These are phyloP conservation scores for Pichia inconspicua DNA, from an alignment of 1,139 yeast species.

Conservation along the genomic window DNA sequence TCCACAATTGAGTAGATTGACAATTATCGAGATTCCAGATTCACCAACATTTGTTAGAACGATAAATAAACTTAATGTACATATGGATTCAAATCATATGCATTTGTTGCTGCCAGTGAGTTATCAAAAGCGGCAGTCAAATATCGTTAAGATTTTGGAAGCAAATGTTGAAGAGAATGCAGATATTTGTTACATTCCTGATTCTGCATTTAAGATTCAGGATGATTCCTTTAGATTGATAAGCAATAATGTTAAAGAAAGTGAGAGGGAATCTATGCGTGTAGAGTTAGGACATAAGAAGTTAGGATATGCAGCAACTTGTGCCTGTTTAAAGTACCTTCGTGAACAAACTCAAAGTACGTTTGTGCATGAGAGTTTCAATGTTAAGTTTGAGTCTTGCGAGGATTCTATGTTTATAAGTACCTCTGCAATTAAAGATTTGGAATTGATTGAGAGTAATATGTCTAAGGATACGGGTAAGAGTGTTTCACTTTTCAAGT, in stretches of 20 bases:
- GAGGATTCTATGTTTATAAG: constrained; percentile 39
- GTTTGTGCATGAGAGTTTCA: constrained; percentile 23
- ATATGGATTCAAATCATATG: constrained; percentile 11
- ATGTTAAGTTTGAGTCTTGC: constrained; percentile 33
- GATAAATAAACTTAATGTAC: constrained; percentile 34
- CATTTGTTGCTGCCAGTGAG: constrained; percentile 31
- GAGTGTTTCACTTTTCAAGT: constrained; percentile 28
- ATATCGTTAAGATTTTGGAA: constrained; percentile 31
- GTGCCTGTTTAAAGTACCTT: constrained; percentile 29
- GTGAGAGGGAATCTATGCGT: constrained; percentile 1
- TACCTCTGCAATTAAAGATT: constrained; percentile 28
- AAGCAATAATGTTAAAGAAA: constrained; percentile 2
- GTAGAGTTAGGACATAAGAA: constrained; percentile 17
- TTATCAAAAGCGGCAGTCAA: constrained; percentile 18
- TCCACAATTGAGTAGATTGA: constrained; percentile 32
- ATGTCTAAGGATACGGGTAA: constrained; percentile 23
- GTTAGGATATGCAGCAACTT: constrained; percentile 31
- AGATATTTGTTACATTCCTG: neutral
- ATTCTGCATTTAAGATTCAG: constrained; percentile 2
- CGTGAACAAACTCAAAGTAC: constrained; percentile 7
- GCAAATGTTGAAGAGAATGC: constrained; percentile 22
- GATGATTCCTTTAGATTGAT: neutral
- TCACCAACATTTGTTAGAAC: constrained; percentile 40
- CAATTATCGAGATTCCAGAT: constrained; percentile 32
- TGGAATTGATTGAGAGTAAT: constrained; percentile 34